A percentile compares a stretch with the other conserved stretches of the same genome.
phyloP scores from a whole-genome alignment of 1,284 basidiomycete species.

The Tylopilus sp. region DNA sequence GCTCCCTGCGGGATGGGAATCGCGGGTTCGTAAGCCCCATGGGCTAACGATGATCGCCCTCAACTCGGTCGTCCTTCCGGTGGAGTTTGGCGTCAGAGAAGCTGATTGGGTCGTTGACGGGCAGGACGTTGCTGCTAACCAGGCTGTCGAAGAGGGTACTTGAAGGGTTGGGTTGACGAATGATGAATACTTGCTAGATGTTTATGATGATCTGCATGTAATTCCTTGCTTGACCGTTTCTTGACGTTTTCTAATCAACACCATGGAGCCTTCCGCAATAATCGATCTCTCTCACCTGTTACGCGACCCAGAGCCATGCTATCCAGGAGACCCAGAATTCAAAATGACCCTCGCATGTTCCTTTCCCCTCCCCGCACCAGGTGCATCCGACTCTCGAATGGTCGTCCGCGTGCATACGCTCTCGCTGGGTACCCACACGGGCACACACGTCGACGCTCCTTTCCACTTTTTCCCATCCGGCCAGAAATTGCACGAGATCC shows the following conservation, averaged over 20 bases:
- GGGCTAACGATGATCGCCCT: slow-evolving; percentile 62
- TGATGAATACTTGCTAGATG: too few relatives aligned
- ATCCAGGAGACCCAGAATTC: slow-evolving; percentile 33
- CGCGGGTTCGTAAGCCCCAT: slow-evolving; percentile 46
- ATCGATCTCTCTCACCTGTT: slow-evolving; percentile 32
- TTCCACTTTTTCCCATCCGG: slow-evolving; percentile 63
- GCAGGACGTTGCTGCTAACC: background rate
- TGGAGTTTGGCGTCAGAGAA: slow-evolving; percentile 42
- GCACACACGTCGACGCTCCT: slow-evolving; percentile 75
- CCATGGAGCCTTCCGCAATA: slow-evolving; percentile 20
- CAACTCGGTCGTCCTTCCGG: slow-evolving; percentile 50
- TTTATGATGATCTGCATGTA: too few relatives aligned
- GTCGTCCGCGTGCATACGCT: slow-evolving; percentile 26
- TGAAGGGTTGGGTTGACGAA: background rate
- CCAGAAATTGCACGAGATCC: slow-evolving; percentile 54
- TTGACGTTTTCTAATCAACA: background rate
- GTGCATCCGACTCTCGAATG: slow-evolving; percentile 5
- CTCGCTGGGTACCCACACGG: slow-evolving; percentile 38
- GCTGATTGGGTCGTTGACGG: slow-evolving; percentile 12
- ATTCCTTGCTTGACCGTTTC: too few relatives aligned
- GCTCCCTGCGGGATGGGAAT: slow-evolving; percentile 67
- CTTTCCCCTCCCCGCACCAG: slow-evolving; percentile 11
- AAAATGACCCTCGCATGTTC: slow-evolving; percentile 20
- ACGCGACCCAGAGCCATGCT: slow-evolving; percentile 24
- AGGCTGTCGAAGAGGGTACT: background rate